phyloP scores from a whole-genome alignment of 352 stramenopile species.

The Phytophthora macrochlamydospora region DNA sequence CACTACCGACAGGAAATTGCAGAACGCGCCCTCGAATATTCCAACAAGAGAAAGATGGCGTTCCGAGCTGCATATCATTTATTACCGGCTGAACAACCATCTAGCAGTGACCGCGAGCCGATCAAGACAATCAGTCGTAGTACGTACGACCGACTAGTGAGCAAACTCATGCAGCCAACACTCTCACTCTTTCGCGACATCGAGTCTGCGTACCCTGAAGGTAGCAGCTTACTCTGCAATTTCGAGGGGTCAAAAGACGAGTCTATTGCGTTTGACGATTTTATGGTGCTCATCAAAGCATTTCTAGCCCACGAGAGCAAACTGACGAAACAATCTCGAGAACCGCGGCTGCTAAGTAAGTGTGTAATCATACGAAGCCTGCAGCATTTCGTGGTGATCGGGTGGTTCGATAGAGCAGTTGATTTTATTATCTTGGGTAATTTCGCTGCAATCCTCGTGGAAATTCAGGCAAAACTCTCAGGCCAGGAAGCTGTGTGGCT shows the following conservation, averaged over 20 bases:
- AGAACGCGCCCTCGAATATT: slow-evolving; percentile 33
- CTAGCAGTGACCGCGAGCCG: not conserved
- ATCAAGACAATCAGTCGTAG: slow-evolving; percentile 33
- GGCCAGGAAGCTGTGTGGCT: slow-evolving; percentile 25
- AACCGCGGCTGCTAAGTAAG: slow-evolving; percentile 15
- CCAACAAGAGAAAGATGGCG: slow-evolving; percentile 43
- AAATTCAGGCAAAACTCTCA: slow-evolving; percentile 57
- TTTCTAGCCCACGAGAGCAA: slow-evolving; percentile 30
- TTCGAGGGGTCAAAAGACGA: slow-evolving; percentile 12
- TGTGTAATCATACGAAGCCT: slow-evolving; percentile 30
- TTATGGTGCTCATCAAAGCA: slow-evolving; percentile 34
- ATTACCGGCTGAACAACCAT: slow-evolving; percentile 24
- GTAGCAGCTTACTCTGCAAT: slow-evolving; percentile 1
- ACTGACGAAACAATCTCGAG: slow-evolving; percentile 4
- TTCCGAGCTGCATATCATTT: slow-evolving; percentile 59
- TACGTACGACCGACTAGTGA: slow-evolving; percentile 35
- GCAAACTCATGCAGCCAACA: slow-evolving; percentile 32
- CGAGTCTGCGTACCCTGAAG: not conserved
- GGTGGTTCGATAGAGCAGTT: slow-evolving; percentile 43
- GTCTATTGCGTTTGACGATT: slow-evolving; percentile 33
- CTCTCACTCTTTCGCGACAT: slow-evolving; percentile 40
- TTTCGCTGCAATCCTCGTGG: slow-evolving; percentile 49
- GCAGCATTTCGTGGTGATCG: slow-evolving; percentile 26
- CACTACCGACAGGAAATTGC: slow-evolving; percentile 60
- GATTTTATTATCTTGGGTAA: slow-evolving; percentile 53